phyloP scores from a whole-genome alignment of 257 asterid genomes.

The Jacaranda copaia region DNA sequence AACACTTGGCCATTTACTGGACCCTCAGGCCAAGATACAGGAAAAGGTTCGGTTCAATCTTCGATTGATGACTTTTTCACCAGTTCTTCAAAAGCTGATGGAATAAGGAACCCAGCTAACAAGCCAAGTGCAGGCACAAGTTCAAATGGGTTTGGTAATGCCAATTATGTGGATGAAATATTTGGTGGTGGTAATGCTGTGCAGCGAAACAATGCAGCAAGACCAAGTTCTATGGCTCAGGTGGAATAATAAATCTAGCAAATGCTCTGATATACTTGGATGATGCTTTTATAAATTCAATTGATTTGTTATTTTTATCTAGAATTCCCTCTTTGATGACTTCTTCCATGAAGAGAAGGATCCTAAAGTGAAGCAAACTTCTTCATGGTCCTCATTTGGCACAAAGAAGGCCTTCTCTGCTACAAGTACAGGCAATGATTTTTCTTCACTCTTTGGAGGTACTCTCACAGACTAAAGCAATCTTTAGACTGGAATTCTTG shows the following conservation, averaged over 20 bases:
- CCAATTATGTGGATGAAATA: constrained; percentile 49
- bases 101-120: constrained; percentile 30
- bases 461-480: constrained; percentile 29
- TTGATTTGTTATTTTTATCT: constrained; percentile 33
- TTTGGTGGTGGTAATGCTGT: constrained; percentile 47
- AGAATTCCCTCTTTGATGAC: constrained; percentile 66
- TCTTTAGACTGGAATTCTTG: constrained; percentile 17
- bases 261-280: constrained; percentile 20
- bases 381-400: constrained; percentile 42
- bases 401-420: constrained; percentile 44
- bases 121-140: constrained; percentile 39
- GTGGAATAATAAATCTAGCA: constrained; percentile 44
- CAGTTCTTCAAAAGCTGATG: constrained; percentile 44
- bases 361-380: constrained; percentile 51
- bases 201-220: constrained; percentile 38
- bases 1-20: constrained; percentile 60
- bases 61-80: constrained; percentile 64
- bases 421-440: constrained; percentile 50
- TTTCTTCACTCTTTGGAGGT: constrained; percentile 78
- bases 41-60: constrained; percentile 48
- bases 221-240: constrained; percentile 56
- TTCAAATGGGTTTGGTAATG: constrained; percentile 41
- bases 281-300: constrained; percentile 26
- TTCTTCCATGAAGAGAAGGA: constrained; percentile 50
- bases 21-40: constrained; percentile 39